A percentile compares a stretch with the other conserved stretches of the same genome.
Evolutionary conservation across 1,284 basidiomycete genomes (phyloP).

Genomic region (Puccinia polysora): DNA sequence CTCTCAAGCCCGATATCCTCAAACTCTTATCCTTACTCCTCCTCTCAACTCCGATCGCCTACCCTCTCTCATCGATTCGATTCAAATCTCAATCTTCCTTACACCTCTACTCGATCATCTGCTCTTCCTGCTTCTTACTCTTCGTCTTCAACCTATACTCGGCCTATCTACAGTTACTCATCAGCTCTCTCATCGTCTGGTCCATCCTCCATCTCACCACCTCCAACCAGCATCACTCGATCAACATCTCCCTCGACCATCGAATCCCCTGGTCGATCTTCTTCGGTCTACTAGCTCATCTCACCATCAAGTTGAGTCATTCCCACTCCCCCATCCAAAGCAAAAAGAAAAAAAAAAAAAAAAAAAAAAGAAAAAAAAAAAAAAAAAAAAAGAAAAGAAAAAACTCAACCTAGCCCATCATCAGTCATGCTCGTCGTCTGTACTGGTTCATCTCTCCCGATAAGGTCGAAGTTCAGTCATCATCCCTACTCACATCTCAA

Average conservation of each 20-base stretch:
- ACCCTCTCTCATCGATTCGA: constrained; percentile 48
- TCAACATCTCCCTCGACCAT: constrained; percentile 1
- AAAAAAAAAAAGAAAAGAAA: background rate
- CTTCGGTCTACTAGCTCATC: constrained; percentile 25
- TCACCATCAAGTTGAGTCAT: constrained; percentile 26
- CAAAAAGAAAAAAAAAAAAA: no score
- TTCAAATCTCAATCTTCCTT: constrained; percentile 46
- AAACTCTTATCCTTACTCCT: constrained; percentile 50
- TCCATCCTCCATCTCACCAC: constrained; percentile 7
- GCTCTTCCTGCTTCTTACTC: constrained; percentile 50
- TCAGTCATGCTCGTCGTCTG: constrained; percentile 20
- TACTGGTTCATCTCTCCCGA: constrained; percentile 20
- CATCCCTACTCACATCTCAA: background rate
- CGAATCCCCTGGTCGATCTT: constrained; percentile 20
- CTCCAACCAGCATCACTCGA: background rate
- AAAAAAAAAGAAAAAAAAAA: no score
- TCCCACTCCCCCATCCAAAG: background rate
- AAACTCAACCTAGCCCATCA: background rate
- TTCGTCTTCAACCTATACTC: constrained; percentile 49
- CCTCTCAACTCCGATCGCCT: constrained; percentile 47
- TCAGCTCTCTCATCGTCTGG: constrained; percentile 22
- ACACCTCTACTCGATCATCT: constrained; percentile 50
- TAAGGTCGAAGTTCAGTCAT: constrained; percentile 31
- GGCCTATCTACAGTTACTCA: constrained; percentile 51
- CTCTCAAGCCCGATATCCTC: constrained; percentile 31